Conservation (phyloP, 2,329 filamentous ascomycete species). For the Cladophialophora yegresii region DNA sequence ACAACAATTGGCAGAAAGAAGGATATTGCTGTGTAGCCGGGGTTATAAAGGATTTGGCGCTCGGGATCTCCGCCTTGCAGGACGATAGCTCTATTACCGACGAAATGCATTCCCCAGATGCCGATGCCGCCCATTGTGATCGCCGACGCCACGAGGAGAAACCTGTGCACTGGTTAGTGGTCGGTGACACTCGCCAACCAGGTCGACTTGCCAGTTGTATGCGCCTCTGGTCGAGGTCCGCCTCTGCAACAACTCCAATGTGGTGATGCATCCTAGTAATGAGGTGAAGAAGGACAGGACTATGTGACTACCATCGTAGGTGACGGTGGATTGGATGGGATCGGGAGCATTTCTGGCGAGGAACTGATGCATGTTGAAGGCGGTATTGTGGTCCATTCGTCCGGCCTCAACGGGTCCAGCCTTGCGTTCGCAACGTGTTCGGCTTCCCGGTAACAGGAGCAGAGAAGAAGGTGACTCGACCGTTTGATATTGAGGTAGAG, state of each 20-base stretch:
- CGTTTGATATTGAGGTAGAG: neutral
- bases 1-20: slow-evolving; percentile 79
- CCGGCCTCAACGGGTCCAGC: neutral
- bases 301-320: slow-evolving; percentile 45
- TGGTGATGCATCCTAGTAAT: slow-evolving; percentile 73
- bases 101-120: slow-evolving; percentile 81
- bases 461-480: neutral
- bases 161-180: slow-evolving; percentile 45
- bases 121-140: slow-evolving; percentile 72
- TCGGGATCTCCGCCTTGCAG: slow-evolving; percentile 63
- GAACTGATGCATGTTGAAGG: neutral
- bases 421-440: neutral
- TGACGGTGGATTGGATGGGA: slow-evolving; percentile 16
- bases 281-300: slow-evolving; percentile 70
- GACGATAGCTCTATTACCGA: slow-evolving; percentile 73
- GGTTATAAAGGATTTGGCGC: slow-evolving; percentile 73
- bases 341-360: neutral
- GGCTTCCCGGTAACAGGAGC: neutral
- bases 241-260: slow-evolving; percentile 77
- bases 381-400: slow-evolving; percentile 20
- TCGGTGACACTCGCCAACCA: neutral
- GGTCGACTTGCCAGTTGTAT: slow-evolving; percentile 65
- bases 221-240: slow-evolving; percentile 68
- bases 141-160: slow-evolving; percentile 64
- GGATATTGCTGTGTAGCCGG: slow-evolving; percentile 71